Conservation (phyloP, 1,284 basidiomycete species). For the Cerrena zonata region DNA sequence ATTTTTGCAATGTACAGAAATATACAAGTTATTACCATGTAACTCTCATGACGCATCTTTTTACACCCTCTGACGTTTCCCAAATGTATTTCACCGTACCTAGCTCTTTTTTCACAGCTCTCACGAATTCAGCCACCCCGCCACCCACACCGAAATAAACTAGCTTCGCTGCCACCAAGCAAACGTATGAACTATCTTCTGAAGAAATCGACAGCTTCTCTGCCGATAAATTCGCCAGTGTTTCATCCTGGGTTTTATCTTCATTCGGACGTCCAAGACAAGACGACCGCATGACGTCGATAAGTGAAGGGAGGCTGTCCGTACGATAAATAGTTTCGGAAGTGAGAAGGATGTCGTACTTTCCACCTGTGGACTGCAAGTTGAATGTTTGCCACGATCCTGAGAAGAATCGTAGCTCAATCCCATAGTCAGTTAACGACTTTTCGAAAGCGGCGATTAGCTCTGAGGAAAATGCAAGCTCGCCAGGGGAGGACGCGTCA, state of each 20-base stretch:
- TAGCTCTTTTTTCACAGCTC: constrained; percentile 37
- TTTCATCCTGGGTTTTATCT: neutral
- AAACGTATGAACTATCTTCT: constrained; percentile 29
- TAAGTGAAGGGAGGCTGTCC: constrained; percentile 62
- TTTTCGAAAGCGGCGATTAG: constrained; percentile 62
- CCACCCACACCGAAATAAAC: constrained; percentile 97
- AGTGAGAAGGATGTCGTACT: constrained; percentile 75
- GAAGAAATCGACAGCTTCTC: constrained; percentile 8
- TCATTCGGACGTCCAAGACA: constrained; percentile 13
- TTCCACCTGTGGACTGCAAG: constrained; percentile 19
- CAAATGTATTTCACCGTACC: constrained; percentile 44
- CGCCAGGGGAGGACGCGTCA: constrained; percentile 33
- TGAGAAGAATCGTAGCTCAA: constrained; percentile 72
- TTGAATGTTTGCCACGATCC: constrained; percentile 74
- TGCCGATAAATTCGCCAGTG: constrained; percentile 8
- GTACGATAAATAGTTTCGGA: constrained; percentile 89
- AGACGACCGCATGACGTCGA: constrained; percentile 46
- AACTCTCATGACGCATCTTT: constrained; percentile 58
- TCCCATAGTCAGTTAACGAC: constrained; percentile 46
- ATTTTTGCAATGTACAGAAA: neutral
- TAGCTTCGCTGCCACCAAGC: constrained; percentile 82
- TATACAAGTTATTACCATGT: constrained; percentile 34
- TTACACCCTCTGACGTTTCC: constrained; percentile 61
- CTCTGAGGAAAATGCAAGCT: constrained; percentile 57
- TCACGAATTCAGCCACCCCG: constrained; percentile 72